Conservation (phyloP, 805 yeast species). For the Kodamaea leandrae region DNA sequence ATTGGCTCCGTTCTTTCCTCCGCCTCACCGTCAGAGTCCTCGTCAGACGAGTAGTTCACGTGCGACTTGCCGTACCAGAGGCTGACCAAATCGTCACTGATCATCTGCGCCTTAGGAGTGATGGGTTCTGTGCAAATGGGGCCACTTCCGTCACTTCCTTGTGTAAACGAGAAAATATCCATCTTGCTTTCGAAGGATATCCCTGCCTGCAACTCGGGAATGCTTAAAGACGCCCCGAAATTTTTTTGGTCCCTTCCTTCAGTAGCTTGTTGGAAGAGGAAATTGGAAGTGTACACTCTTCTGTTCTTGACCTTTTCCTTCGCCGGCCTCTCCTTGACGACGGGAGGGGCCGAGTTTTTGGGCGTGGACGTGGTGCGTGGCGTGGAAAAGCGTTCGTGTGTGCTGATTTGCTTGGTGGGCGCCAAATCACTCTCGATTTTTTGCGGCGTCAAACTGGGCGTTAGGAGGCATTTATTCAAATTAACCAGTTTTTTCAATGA, state of each 20-base stretch:
- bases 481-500: not conserved
- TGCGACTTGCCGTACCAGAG: slow-evolving; percentile 40
- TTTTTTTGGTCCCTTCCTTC: slow-evolving; percentile 4
- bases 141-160: not conserved
- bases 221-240: not conserved
- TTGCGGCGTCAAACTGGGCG: slow-evolving; percentile 1
- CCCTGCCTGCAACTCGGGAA: not conserved
- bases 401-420: not conserved
- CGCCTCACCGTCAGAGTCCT: slow-evolving; percentile 18
- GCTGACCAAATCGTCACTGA: slow-evolving; percentile 30
- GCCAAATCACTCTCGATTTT: not conserved
- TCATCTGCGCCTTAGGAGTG: slow-evolving; percentile 31
- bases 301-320: slow-evolving; percentile 14
- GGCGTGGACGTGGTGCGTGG: slow-evolving; percentile 9
- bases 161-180: too few relatives aligned
- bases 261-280: slow-evolving; percentile 16
- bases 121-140: slow-evolving; percentile 16
- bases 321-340: not conserved
- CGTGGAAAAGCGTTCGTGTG: not conserved
- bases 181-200: too few relatives aligned
- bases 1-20: slow-evolving; percentile 6
- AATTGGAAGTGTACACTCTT: slow-evolving; percentile 14
- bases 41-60: slow-evolving; percentile 29
- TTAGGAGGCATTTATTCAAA: not conserved
- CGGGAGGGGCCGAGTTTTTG: slow-evolving; percentile 1